Conservation (phyloP, 257 asterid species). For the Fraxinus americana region DNA sequence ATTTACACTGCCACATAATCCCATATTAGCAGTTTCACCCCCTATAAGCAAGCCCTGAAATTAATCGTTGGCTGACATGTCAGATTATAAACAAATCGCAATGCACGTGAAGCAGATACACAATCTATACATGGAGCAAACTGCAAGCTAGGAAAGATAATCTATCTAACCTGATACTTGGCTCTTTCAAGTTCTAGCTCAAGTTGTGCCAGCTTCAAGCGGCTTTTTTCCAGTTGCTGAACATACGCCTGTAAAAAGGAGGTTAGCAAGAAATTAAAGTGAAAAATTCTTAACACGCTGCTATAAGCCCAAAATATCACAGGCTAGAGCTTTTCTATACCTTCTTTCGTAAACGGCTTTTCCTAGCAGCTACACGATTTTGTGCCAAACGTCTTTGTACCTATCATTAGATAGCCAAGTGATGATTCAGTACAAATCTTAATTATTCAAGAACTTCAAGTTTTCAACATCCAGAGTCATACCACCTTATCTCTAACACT, state of each 20-base stretch:
- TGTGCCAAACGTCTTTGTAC: slow-evolving; percentile 83
- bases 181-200: slow-evolving; percentile 84
- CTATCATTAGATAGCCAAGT: slow-evolving; percentile 34
- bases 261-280: not conserved
- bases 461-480: not conserved
- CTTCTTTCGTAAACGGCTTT: slow-evolving; percentile 89
- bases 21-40: slow-evolving; percentile 51
- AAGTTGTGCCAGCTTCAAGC: slow-evolving; percentile 84
- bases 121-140: not conserved
- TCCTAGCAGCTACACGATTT: slow-evolving; percentile 93
- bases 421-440: not conserved
- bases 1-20: slow-evolving; percentile 49
- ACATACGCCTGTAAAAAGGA: slow-evolving; percentile 68
- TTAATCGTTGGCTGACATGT: not conserved
- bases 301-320: not conserved
- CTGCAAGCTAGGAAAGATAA: not conserved
- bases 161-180: slow-evolving; percentile 59
- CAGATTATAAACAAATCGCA: not conserved
- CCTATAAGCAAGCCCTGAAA: slow-evolving; percentile 63
- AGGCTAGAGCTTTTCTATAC: slow-evolving; percentile 27
- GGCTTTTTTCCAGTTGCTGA: slow-evolving; percentile 84
- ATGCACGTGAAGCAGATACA: not conserved
- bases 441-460: not conserved
- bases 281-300: not conserved
- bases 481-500: slow-evolving; percentile 70